A percentile compares a stretch with the other conserved stretches of the same genome.
Conservation (phyloP, 805 yeast genomes). For the Saturnispora ahearnii region DNA sequence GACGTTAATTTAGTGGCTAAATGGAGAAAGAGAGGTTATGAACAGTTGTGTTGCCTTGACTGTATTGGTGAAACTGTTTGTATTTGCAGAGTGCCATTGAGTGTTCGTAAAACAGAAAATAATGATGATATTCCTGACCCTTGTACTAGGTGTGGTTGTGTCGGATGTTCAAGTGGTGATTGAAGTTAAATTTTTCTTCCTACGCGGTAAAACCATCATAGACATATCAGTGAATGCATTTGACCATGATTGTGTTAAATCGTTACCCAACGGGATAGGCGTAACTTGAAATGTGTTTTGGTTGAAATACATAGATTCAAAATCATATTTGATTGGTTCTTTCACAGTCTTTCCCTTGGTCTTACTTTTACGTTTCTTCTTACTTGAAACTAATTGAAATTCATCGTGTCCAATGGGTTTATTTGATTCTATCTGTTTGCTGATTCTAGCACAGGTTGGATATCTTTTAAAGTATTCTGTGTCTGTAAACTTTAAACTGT, state of each 20-base stretch:
- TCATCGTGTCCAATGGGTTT: background rate
- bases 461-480: conserved; percentile 21
- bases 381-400: background rate
- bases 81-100: conserved; percentile 77
- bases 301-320: conserved; percentile 13
- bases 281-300: background rate
- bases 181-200: conserved; percentile 20
- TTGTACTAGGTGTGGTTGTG: conserved; percentile 78
- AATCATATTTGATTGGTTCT: conserved; percentile 14
- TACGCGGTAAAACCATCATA: conserved; percentile 7
- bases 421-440: conserved; percentile 8
- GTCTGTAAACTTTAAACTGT: conserved; percentile 21
- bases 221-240: conserved; percentile 24
- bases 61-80: conserved; percentile 75
- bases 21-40: conserved; percentile 59
- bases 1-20: conserved; percentile 71
- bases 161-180: conserved; percentile 75
- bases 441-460: conserved; percentile 23
- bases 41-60: conserved; percentile 70
- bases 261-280: conserved; percentile 1
- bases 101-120: conserved; percentile 28
- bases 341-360: conserved; percentile 3
- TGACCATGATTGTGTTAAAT: conserved; percentile 15
- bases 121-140: conserved; percentile 25
- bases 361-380: conserved; percentile 5